Evolutionary conservation across 2,329 filamentous ascomycete species (phyloP).

Genomic region (Microdochium bolleyi): DNA sequence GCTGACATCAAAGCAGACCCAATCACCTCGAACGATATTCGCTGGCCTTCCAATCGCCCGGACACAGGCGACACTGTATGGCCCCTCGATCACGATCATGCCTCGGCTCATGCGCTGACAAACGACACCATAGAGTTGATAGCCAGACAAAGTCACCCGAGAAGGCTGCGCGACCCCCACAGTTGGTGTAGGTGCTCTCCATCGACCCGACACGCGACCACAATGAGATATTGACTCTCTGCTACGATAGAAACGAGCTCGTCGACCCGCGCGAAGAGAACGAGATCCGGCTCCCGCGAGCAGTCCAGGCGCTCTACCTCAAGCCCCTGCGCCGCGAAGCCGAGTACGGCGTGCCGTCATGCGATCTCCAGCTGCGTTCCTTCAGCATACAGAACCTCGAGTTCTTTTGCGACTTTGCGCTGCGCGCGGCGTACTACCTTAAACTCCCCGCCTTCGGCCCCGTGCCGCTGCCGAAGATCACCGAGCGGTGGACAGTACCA

Average conservation of each 20-base stretch:
- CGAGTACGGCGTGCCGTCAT: slow-evolving; percentile 71
- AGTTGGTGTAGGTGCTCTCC: slow-evolving; percentile 11
- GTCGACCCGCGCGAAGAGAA: slow-evolving; percentile 13
- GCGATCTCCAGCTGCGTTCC: slow-evolving; percentile 87
- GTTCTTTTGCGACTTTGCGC: slow-evolving; percentile 89
- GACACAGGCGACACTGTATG: slow-evolving; percentile 17
- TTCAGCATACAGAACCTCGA: slow-evolving; percentile 86
- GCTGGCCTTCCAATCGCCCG: slow-evolving; percentile 11
- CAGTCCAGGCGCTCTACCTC: slow-evolving; percentile 80
- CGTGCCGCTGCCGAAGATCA: slow-evolving; percentile 75
- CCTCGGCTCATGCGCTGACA: background rate
- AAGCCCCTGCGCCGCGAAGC: slow-evolving; percentile 71
- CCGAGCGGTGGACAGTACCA: slow-evolving; percentile 91
- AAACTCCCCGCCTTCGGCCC: slow-evolving; percentile 80
- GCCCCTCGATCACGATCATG: background rate
- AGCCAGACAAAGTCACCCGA: background rate
- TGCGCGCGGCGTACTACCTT: slow-evolving; percentile 91
- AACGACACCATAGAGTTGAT: slow-evolving; percentile 10
- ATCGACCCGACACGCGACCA: background rate
- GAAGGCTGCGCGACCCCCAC: slow-evolving; percentile 3
- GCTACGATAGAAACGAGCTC: slow-evolving; percentile 13
- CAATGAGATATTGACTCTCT: background rate
- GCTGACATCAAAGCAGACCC: slow-evolving; percentile 14
- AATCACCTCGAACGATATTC: slow-evolving; percentile 15
- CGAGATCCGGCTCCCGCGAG: slow-evolving; percentile 57